Conservation (phyloP, 352 stramenopile genomes). For the Pythium oligandrum region DNA sequence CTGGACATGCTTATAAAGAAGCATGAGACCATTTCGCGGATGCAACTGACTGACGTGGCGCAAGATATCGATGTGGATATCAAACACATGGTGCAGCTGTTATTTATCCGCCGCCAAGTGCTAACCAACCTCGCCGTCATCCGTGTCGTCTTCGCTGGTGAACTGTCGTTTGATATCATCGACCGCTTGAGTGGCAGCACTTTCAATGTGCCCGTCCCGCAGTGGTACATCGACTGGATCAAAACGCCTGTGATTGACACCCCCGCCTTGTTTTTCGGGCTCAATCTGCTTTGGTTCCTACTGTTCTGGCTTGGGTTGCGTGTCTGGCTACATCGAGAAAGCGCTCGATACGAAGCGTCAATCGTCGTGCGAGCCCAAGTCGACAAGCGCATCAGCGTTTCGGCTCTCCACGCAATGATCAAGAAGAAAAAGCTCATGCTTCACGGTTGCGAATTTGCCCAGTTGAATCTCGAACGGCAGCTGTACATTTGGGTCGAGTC, state of each 20-base stretch:
- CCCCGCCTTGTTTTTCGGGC: slow-evolving; percentile 69
- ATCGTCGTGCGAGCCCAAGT: slow-evolving; percentile 86
- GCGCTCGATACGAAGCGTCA: slow-evolving; percentile 73
- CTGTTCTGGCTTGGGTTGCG: slow-evolving; percentile 58
- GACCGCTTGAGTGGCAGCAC: slow-evolving; percentile 91
- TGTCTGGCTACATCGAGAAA: slow-evolving; percentile 24
- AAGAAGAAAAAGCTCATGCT: slow-evolving; percentile 33
- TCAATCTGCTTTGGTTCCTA: slow-evolving; percentile 72
- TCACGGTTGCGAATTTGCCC: slow-evolving; percentile 35
- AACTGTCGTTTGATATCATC: slow-evolving; percentile 93
- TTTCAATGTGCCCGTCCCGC: slow-evolving; percentile 88
- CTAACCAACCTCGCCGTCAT: slow-evolving; percentile 81
- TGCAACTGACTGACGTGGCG: slow-evolving; percentile 86
- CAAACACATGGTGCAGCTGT: slow-evolving; percentile 74
- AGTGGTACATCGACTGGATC: slow-evolving; percentile 79
- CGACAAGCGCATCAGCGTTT: slow-evolving; percentile 55
- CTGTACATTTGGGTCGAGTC: slow-evolving; percentile 73
- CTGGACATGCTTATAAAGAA: slow-evolving; percentile 92
- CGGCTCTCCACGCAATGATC: slow-evolving; percentile 34
- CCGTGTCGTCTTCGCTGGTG: slow-evolving; percentile 90
- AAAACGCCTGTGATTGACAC: slow-evolving; percentile 59
- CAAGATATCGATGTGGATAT: slow-evolving; percentile 88
- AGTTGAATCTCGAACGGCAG: slow-evolving; percentile 52
- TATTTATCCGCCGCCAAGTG: slow-evolving; percentile 54
- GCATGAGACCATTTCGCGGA: slow-evolving; percentile 84